A percentile compares a stretch with the other conserved stretches of the same genome.
phyloP scores from a whole-genome alignment of 225 moss, liverwort and hornwort species.

The Lunularia cruciata region DNA sequence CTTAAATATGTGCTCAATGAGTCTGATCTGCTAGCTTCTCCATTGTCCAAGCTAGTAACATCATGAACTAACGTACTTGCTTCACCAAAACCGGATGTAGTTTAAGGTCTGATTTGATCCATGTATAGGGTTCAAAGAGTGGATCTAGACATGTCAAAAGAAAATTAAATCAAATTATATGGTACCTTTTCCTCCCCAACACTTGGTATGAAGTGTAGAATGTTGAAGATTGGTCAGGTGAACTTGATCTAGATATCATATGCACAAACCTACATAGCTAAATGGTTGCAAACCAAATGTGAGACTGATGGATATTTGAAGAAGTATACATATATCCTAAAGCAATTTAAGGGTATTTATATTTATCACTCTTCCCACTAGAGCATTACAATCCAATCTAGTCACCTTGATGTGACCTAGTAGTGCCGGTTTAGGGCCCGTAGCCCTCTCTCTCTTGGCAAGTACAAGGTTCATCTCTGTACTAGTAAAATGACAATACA shows the following conservation, averaged over 20 bases:
- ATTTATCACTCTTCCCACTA: slow-evolving; percentile 1
- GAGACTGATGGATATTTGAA: neutral
- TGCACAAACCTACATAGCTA: neutral
- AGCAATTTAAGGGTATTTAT: too few species aligned
- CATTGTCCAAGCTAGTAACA: too few species aligned
- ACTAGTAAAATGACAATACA: too few species aligned
- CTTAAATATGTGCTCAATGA: neutral
- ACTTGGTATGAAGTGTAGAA: too few species aligned
- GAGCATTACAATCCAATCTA: too few species aligned
- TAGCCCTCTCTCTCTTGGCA: neutral
- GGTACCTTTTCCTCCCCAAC: neutral
- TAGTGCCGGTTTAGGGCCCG: neutral
- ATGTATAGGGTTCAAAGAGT: too few species aligned
- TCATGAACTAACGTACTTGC: too few species aligned
- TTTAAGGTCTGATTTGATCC: neutral
- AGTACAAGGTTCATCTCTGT: too few species aligned
- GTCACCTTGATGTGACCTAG: neutral
- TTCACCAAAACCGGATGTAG: neutral
- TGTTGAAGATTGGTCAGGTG: slow-evolving; percentile 6
- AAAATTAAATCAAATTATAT: neutral
- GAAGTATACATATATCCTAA: neutral
- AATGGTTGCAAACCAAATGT: neutral
- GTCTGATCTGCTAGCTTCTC: neutral
- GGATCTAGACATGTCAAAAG: neutral
- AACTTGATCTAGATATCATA: neutral